These are phyloP conservation scores for Phylloporus rhodoxanthus DNA, from an alignment of 768 basidiomycete species.

Conservation along the genomic window DNA sequence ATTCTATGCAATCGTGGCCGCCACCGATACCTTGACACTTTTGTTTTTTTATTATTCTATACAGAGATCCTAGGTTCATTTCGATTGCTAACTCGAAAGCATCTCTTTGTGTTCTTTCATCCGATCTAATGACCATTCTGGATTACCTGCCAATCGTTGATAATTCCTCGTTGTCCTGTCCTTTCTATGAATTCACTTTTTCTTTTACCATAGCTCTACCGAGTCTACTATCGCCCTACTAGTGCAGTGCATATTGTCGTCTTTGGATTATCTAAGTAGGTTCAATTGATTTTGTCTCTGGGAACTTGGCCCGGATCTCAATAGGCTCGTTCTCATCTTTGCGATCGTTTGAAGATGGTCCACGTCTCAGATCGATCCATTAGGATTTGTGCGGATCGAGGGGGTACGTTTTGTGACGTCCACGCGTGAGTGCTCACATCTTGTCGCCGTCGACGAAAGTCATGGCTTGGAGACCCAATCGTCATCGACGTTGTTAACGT, in stretches of 20 bases:
- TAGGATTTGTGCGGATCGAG: constrained; percentile 81
- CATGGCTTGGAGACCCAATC: neutral
- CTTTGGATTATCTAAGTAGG: constrained; percentile 16
- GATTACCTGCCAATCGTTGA: constrained; percentile 22
- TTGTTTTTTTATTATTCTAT: constrained; percentile 1
- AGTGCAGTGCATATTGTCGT: constrained; percentile 17
- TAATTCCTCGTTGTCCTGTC: constrained; percentile 22
- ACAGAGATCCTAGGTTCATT: neutral
- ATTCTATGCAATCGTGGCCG: constrained; percentile 12
- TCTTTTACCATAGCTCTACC: neutral
- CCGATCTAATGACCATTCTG: constrained; percentile 21
- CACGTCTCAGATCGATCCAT: constrained; percentile 67
- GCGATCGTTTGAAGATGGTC: constrained; percentile 8
- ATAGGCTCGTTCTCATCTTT: neutral
- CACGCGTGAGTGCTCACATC: constrained; percentile 52
- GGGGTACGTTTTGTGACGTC: constrained; percentile 90
- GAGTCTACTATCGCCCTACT: neutral
- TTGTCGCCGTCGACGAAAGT: neutral
- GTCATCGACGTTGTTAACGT: neutral
- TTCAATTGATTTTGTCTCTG: constrained; percentile 2
- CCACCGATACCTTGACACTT: constrained; percentile 24
- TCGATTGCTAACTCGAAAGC: constrained; percentile 12
- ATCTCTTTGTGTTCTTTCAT: constrained; percentile 2
- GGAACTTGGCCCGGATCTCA: neutral
- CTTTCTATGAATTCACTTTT: constrained; percentile 3